phyloP scores from a whole-genome alignment of 805 yeast species.

The Wickerhamomyces hampshirensis region DNA sequence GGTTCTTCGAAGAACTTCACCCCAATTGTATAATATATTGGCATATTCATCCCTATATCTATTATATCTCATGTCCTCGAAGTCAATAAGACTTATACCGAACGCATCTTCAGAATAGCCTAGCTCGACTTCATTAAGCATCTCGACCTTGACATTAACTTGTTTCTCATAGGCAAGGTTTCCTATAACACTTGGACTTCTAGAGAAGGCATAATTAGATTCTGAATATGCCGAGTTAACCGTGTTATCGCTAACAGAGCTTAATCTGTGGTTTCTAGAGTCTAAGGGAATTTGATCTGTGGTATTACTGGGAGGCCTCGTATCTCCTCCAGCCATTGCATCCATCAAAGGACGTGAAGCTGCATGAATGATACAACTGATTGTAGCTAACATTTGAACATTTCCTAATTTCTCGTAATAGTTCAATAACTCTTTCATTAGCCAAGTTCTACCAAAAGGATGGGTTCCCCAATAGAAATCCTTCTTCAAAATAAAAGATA shows the following conservation, averaged over 20 bases:
- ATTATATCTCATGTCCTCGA: slow-evolving; percentile 22
- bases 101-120: slow-evolving; percentile 30
- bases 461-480: slow-evolving; percentile 76
- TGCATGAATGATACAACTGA: slow-evolving; percentile 57
- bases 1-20: slow-evolving; percentile 70
- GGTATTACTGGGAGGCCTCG: not conserved
- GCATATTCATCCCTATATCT: slow-evolving; percentile 69
- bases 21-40: slow-evolving; percentile 75
- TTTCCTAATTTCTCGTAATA: slow-evolving; percentile 64
- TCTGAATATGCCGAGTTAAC: slow-evolving; percentile 20
- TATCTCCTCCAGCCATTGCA: not conserved
- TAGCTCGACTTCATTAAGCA: slow-evolving; percentile 35
- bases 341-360: slow-evolving; percentile 6
- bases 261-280: slow-evolving; percentile 9
- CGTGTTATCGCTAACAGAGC: slow-evolving; percentile 15
- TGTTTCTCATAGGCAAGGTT: slow-evolving; percentile 7
- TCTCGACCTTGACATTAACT: slow-evolving; percentile 38
- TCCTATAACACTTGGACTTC: slow-evolving; percentile 22
- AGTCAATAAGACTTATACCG: slow-evolving; percentile 34
- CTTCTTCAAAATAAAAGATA: slow-evolving; percentile 35
- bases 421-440: slow-evolving; percentile 53
- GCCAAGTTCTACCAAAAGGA: slow-evolving; percentile 68
- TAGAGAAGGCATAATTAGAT: slow-evolving; percentile 19
- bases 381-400: slow-evolving; percentile 86
- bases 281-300: slow-evolving; percentile 5